Conservation (phyloP, 306 rosid genomes). For the Sindora glabra region DNA sequence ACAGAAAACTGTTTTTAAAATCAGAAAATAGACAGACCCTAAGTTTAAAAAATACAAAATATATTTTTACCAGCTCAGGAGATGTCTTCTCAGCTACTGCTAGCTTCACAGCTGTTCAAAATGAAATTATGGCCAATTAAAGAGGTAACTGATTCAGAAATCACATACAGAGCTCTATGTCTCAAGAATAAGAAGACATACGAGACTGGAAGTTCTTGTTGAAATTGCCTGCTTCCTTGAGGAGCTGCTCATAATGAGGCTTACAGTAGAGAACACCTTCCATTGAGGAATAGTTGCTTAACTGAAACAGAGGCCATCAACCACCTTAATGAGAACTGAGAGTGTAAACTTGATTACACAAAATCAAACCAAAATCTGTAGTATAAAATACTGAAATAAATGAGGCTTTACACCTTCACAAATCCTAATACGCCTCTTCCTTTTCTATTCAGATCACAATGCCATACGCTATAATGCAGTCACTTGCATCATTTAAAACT, state of each 20-base stretch:
- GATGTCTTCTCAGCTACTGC: slow-evolving; percentile 73
- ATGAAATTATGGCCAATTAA: slow-evolving; percentile 32
- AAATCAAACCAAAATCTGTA: neutral
- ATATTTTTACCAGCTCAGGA: slow-evolving; percentile 67
- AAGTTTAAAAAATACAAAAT: neutral
- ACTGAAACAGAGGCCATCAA: slow-evolving; percentile 39
- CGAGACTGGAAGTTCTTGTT: slow-evolving; percentile 82
- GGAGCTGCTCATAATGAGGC: slow-evolving; percentile 95
- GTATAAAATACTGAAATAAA: no score
- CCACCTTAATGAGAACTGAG: neutral
- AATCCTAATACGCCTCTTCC: no score
- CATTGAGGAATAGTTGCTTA: slow-evolving; percentile 93
- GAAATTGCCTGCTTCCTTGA: slow-evolving; percentile 81
- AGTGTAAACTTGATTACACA: slow-evolving; percentile 11
- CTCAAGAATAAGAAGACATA: slow-evolving; percentile 33
- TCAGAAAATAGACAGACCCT: no score
- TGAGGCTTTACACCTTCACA: no score
- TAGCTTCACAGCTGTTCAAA: slow-evolving; percentile 75
- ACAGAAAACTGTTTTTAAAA: no score
- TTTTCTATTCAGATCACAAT: no score
- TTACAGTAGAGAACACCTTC: slow-evolving; percentile 91
- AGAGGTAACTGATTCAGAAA: slow-evolving; percentile 9
- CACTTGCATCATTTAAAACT: neutral
- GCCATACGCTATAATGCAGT: neutral
- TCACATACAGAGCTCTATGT: neutral